These are phyloP conservation scores for Saccharomyces hybrid DNA, from an alignment of 1,139 yeast genomes.

Conservation along the genomic window DNA sequence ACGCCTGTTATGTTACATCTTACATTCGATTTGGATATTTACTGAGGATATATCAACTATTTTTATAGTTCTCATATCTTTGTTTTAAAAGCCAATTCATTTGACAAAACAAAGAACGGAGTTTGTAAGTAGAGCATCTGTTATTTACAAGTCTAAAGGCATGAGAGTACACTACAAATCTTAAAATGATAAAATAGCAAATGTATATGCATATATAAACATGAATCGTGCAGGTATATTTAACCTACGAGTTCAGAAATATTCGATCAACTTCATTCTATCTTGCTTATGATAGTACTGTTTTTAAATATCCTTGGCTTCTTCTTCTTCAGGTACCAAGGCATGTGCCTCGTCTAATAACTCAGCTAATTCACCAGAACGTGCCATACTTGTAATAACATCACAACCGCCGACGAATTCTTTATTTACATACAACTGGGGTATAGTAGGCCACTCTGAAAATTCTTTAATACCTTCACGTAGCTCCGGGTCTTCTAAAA, in stretches of 20 bases:
- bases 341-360: slow-evolving; percentile 73
- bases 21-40: background rate
- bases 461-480: slow-evolving; percentile 92
- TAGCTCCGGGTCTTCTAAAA: slow-evolving; percentile 86
- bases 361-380: slow-evolving; percentile 83
- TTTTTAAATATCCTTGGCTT: slow-evolving; percentile 7
- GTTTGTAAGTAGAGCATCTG: slow-evolving; percentile 25
- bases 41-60: background rate
- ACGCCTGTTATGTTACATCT: background rate
- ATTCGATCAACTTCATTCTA: background rate
- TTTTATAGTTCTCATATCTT: slow-evolving; percentile 10
- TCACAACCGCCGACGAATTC: slow-evolving; percentile 98
- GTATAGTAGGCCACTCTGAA: slow-evolving; percentile 65
- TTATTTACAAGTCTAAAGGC: slow-evolving; percentile 33
- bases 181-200: background rate
- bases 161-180: slow-evolving; percentile 21
- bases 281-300: too few relatives aligned
- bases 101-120: slow-evolving; percentile 21
- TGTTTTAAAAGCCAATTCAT: slow-evolving; percentile 3
- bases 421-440: slow-evolving; percentile 54
- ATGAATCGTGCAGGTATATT: background rate
- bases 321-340: slow-evolving; percentile 67
- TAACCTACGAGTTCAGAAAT: background rate
- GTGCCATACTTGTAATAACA: slow-evolving; percentile 86
- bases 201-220: slow-evolving; percentile 2